Percentiles rank a stretch among this genome's conserved stretches.
Conservation (phyloP, 2,329 filamentous ascomycete species). For the Alternaria triticimaculans region DNA sequence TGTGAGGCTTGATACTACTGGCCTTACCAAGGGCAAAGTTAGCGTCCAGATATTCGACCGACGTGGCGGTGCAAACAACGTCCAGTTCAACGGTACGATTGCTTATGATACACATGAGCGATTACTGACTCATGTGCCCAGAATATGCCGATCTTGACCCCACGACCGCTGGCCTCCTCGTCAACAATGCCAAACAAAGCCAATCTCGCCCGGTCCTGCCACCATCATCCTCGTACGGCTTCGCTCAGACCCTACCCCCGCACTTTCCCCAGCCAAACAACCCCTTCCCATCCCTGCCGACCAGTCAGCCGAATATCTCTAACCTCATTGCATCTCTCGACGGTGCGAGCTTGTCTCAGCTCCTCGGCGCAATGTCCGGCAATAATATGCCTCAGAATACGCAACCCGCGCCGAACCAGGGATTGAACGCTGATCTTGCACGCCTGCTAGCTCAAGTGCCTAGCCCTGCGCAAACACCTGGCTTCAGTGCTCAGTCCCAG, state of each 20-base stretch:
- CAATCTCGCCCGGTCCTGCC: conserved; percentile 43
- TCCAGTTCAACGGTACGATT: conserved; percentile 73
- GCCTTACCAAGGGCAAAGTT: conserved; percentile 76
- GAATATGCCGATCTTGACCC: conserved; percentile 87
- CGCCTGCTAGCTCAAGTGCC: conserved; percentile 47
- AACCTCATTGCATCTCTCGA: conserved; percentile 73
- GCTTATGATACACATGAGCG: neutral
- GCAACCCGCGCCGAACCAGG: conserved; percentile 43
- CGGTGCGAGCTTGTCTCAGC: conserved; percentile 71
- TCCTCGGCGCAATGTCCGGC: conserved; percentile 66
- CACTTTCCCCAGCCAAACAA: conserved; percentile 44
- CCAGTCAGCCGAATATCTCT: conserved; percentile 60
- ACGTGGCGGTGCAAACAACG: conserved; percentile 72
- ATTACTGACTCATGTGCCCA: conserved; percentile 38
- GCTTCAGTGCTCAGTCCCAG: conserved; percentile 27
- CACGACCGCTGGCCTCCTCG: conserved; percentile 78
- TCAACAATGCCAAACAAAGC: conserved; percentile 71
- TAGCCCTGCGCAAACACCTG: conserved; percentile 32
- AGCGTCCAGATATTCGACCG: conserved; percentile 87
- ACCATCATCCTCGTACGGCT: conserved; percentile 37
- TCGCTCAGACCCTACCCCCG: conserved; percentile 39
- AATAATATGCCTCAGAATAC: conserved; percentile 48
- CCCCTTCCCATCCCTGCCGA: conserved; percentile 43
- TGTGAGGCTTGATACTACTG: conserved; percentile 73
- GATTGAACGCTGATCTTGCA: conserved; percentile 46